Evolutionary conservation across 371 early-diverging fungal genomes (phyloP), one percentile per base, ranked within the genome.

Genomic region (Capillidium rhysosporum): DNA sequence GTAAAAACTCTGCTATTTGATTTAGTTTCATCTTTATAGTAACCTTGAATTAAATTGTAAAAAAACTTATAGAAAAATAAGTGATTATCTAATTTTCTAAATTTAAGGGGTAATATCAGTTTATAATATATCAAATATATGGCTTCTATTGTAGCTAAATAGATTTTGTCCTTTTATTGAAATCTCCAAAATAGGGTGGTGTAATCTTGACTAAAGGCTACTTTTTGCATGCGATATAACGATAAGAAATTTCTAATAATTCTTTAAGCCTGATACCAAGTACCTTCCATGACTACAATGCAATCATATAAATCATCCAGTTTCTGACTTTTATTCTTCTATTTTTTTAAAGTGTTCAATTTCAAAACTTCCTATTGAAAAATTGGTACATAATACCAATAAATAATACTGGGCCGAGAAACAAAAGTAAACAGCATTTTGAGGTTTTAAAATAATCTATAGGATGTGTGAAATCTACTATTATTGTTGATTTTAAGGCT

Each of bases 81-180:
- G 54, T 92, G 66, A 60, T 86, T 78, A 57, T 91, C 92, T 57
- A 79, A 89, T 38, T 75, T 43, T 59, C 57, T 24, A 46, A n/a
- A 16, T 40, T 18, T 14, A 53, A 49, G 57, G 49, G 64, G 62
- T 46, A 59, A 61, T 26, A 59, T 56, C 58, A 79, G 83, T 63
- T 92, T 93, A 23, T 77, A 69, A 65, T 81, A 86, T 47, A 89
- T 71, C 60, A 82, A 91, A 55, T 94, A 92, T 39, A 92, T 86
- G 5, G 95, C 95, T 63, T 94, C 95, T 52, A 94, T 91, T 0
- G 95, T 94, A 0, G 92, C 84, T 43, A 94, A 60, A 59, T 83
- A 74, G 48, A 72, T 66, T 18, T 75, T 74, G 40, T 77, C 77
- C 29, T 75, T 62, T 46, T 74, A 69, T 64, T 94, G 95, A 61